These are phyloP conservation scores for Lachnum nothofagi DNA, from an alignment of 2,329 filamentous ascomycete species.

Conservation along the genomic window DNA sequence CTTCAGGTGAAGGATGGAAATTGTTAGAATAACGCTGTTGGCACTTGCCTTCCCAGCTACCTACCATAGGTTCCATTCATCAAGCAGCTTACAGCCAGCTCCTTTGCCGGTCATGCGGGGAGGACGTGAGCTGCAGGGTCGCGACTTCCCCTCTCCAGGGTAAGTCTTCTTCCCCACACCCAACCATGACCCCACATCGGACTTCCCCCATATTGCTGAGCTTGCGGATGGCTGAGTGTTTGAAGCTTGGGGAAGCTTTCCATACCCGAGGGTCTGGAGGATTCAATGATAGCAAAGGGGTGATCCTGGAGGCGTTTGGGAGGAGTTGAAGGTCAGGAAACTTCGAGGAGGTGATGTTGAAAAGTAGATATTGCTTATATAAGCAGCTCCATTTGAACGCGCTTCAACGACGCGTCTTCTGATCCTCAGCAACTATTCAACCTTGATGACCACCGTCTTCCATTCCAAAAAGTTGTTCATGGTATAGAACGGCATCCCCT, in stretches of 20 bases:
- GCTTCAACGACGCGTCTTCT: background rate
- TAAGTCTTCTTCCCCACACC: background rate
- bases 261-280: too few relatives aligned
- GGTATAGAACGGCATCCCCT: constrained; percentile 14
- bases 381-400: background rate
- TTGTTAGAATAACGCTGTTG: too few relatives aligned
- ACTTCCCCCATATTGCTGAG: background rate
- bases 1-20: too few relatives aligned
- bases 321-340: too few relatives aligned
- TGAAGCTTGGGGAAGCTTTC: too few relatives aligned
- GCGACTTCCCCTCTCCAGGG: background rate
- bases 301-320: too few relatives aligned
- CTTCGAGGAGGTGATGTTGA: too few relatives aligned
- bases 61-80: too few relatives aligned
- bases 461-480: constrained; percentile 27
- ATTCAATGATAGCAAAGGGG: too few relatives aligned
- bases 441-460: constrained; percentile 25
- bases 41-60: too few relatives aligned
- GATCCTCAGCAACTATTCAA: constrained; percentile 3
- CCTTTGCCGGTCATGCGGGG: background rate
- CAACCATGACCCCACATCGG: background rate
- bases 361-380: too few relatives aligned
- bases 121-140: background rate
- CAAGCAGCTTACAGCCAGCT: background rate
- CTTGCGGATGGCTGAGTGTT: background rate